Evolutionary conservation across 495 filamentous ascomycete species (phyloP), one percentile per base, ranked within the genome.

Genomic region (Aspergillus saccharolyticus): DNA sequence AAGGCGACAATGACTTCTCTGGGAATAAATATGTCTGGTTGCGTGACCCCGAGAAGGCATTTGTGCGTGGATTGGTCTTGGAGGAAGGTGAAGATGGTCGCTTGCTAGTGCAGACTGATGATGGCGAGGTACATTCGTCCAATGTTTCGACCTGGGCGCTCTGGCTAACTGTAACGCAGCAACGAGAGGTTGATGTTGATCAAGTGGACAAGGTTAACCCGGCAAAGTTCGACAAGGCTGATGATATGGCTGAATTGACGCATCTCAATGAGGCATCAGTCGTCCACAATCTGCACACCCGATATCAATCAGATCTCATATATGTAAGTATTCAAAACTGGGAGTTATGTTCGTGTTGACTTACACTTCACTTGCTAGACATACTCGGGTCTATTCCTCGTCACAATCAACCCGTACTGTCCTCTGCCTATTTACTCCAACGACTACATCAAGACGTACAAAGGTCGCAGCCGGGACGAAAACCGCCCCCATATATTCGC

Each of bases 11-110:
- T 73, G 95, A 97, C 78, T 97, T 99, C 71, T 97, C 94, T 0
- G 95, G 95, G n/a, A 96, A 91, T 71, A 83, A 94, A 77, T 97
- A 97, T 80, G 91, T 99, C 54, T 99, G 95, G 95, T 75, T 97
- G 63, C 85, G 85, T 70, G 91, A 99, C 72, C 78, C 89, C 1
- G 80, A 91, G 65, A 80, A 81, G 56, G 94, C 94, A 5, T 99
- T 99, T 68, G 83, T 96, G 18, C 89, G 90, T 59, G 95, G 92
- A 2, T 90, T 91, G 78, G 86, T 99, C 19, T 77, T 96, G 53
- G 87, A 96, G 63, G 93, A 97, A 56, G 72, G 86, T 28, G 81
- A 75, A 17, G 83, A 77, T 30, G 83, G 80, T 14, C 77, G 75
- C 47, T 72, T 99, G 48, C 73, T 94, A 49, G 91, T 97, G 9